Base-by-base conservation (phyloP, 31 red algal species). In the Bonnemaisonia californica region DNA sequence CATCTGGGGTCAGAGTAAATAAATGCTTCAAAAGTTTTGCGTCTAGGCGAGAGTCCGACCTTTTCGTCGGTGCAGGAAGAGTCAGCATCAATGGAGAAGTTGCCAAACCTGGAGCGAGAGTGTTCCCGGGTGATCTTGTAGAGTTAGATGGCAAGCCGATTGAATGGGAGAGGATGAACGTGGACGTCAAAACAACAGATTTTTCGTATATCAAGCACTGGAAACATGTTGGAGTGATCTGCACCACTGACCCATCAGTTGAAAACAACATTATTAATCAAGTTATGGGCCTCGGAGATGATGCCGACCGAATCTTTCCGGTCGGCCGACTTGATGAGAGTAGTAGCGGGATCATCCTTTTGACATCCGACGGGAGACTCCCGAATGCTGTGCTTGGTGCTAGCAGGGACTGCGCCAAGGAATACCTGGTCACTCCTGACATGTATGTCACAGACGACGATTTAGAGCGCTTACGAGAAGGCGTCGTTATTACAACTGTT, bases 241-340 rank as follows among this genome's bases (percentile, higher is more conserved):
- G 74, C 12, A 95, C 93, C 21, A 86, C 86, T 23, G 87, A 85
- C 8, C 18, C 45, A 1, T 29, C 11, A 11, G 56, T 70, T 54
- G 35, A 41, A 9, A 87, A 87, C 59, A 95, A 95, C 61, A 90
- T 95, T 59, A 23, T 95, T 22, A 31, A 84, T 16, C 48, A 74
- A 34, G 56, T 84, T 4, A 11, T 16, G 16, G 34, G 72, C 13
- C 29, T 48, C 30, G 8, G 9, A 21, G 45, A 0, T n/a, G 36
- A 39, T 3, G 54, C 24, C 23, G 90, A 93, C n/a, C 74, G 90
- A 9, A 29, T 93, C 4, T 93, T 93, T 56, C 82, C 82, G 13
- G 83, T 95, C 32, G 93, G 93, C 7, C 80, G 93, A 21, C 69
- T 95, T 40, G 93, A 95, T 76, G 80, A 95, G 62, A 57, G 58